Base-by-base conservation (phyloP, 2,329 filamentous ascomycete genomes). In the Colletotrichum viniferum region DNA sequence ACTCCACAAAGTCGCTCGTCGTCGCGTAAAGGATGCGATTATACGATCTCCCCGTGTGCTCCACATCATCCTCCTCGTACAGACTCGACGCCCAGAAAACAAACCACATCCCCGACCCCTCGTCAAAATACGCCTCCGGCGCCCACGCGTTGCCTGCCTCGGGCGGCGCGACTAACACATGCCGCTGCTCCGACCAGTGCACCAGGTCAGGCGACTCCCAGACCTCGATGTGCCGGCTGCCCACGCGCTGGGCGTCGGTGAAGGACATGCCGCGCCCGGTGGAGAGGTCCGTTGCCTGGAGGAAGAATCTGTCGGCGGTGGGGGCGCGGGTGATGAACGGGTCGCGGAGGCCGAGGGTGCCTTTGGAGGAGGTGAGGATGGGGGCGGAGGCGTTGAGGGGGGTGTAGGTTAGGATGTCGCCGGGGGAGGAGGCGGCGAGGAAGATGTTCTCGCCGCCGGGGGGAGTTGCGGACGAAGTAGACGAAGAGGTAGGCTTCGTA, bases 21-120 rank as follows among this genome's bases (percentile, higher is more conserved):
- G 16, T 43, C 36, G 16, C 36, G 36, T n/a, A 43, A 0, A 43
- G 2, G 8, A 43, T 2, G 16, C 36, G 36, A 5, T 43, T n/a
- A 5, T 43, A 43, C 8, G 36, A n/a, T 0, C 1, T 43, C 7
- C 36, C 16, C 4, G 36, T 9, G 1, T 43, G 36, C 16, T 43
- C 36, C 16, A 43, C 16, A 43, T n/a, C 36, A 5, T 3, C 36
- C 16, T 43, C 36, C 2, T 10, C 36, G 2, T 43, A 43, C 0
- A 43, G 16, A 0, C 36, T 43, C 16, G 36, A 43, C 16, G 36
- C 16, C 16, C 16, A 43, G 0, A 43, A 43, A 3, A 43, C 36
- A 0, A n/a, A 5, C 36, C 36, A 43, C 16, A 0, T 5, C 7
- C 36, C 36, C 16, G 0, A 0, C 16, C 16, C 36, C 36, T 43